Percentiles rank a stretch among this genome's conserved stretches.
Evolutionary conservation across 139 green algal genomes (phyloP).

Genomic region (Volvox reticuliferus): DNA sequence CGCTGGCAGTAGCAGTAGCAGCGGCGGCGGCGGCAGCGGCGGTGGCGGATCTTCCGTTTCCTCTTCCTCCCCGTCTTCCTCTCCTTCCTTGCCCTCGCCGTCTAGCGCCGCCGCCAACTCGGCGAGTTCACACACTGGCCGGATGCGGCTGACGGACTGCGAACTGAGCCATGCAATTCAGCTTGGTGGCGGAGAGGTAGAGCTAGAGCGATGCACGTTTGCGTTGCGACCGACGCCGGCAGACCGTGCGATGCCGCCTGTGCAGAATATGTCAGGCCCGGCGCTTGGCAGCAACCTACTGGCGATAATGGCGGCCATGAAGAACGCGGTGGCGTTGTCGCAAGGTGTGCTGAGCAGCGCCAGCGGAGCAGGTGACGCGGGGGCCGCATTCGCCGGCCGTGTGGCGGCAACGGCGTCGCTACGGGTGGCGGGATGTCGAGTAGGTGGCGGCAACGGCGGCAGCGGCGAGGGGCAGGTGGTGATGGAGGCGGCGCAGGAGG

Average conservation of each 20-base stretch:
- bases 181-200: slow-evolving; percentile 29
- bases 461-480: slow-evolving; percentile 25
- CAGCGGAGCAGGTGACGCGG: neutral
- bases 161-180: neutral
- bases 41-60: neutral
- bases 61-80: neutral
- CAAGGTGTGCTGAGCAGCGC: neutral
- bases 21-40: neutral
- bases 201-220: slow-evolving; percentile 25
- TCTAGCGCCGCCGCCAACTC: neutral
- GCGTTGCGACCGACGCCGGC: neutral
- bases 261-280: neutral
- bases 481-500: slow-evolving; percentile 19
- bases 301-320: neutral
- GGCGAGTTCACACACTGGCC: neutral
- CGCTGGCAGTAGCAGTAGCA: neutral
- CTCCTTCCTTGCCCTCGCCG: neutral
- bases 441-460: neutral
- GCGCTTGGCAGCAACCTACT: neutral
- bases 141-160: slow-evolving; percentile 23
- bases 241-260: neutral
- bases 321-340: neutral
- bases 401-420: neutral
- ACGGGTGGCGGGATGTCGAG: neutral
- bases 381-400: neutral